A percentile compares a stretch with the other conserved stretches of the same genome.
Evolutionary conservation across 1,284 basidiomycete species (phyloP).

Genomic region (Pascua guehoae): DNA sequence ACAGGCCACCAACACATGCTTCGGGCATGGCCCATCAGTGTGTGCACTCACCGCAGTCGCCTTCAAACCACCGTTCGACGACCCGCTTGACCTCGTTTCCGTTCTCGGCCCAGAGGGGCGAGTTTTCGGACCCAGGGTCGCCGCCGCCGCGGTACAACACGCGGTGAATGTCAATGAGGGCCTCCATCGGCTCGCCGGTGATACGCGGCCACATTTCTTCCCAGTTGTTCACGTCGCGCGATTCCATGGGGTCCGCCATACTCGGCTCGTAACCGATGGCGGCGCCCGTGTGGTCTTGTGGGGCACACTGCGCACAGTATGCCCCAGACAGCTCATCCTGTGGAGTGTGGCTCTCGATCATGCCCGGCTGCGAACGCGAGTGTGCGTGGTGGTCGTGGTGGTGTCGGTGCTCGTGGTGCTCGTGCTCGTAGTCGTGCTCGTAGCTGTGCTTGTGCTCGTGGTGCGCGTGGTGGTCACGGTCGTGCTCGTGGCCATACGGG

Average conservation of each 20-base stretch:
- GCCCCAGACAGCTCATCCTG: conserved; percentile 1
- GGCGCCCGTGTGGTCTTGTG: background rate
- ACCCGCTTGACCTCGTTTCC: conserved; percentile 34
- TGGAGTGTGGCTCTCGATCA: background rate
- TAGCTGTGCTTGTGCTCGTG: no score
- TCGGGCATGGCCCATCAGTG: background rate
- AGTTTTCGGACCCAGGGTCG: conserved; percentile 13
- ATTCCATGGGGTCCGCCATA: conserved; percentile 1
- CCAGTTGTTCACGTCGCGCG: background rate
- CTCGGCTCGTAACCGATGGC: background rate
- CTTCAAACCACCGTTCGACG: conserved; percentile 40
- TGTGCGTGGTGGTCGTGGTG: no score
- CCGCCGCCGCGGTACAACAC: conserved; percentile 41
- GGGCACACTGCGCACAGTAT: background rate
- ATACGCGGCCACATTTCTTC: conserved; percentile 9
- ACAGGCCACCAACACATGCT: conserved; percentile 1
- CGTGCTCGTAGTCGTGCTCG: no score
- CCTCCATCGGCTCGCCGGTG: conserved; percentile 30
- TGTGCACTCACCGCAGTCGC: conserved; percentile 34
- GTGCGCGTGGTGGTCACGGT: no score
- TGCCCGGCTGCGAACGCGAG: no score
- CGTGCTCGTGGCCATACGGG: no score
- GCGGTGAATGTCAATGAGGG: conserved; percentile 41
- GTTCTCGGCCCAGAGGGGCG: conserved; percentile 26
- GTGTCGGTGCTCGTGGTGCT: no score